These are phyloP conservation scores for Monosporascus sp. DNA, from an alignment of 2,329 filamentous ascomycete species.

Conservation along the genomic window DNA sequence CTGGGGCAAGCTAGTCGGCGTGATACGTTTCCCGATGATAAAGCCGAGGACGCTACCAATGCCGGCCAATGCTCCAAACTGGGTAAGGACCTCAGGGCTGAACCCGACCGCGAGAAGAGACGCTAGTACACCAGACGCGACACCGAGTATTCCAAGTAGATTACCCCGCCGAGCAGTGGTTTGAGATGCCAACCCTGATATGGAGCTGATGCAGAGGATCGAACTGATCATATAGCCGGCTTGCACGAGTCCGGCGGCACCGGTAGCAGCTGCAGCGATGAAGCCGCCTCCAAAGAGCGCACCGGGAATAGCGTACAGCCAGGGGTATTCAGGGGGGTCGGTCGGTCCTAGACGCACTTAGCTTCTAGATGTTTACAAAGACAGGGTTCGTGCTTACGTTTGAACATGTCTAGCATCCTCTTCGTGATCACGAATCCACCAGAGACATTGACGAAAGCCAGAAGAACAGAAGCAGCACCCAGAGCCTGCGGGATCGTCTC, in stretches of 20 bases:
- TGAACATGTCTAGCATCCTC: slow-evolving; percentile 91
- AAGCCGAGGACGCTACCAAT: slow-evolving; percentile 64
- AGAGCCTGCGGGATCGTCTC: slow-evolving; percentile 74
- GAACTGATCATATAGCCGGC: slow-evolving; percentile 84
- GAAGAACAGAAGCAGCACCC: slow-evolving; percentile 72
- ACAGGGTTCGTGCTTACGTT: slow-evolving; percentile 43
- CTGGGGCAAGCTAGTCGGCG: slow-evolving; percentile 81
- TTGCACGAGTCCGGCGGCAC: slow-evolving; percentile 78
- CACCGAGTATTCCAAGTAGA: slow-evolving; percentile 79
- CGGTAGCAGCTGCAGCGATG: slow-evolving; percentile 72
- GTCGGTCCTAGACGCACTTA: slow-evolving; percentile 54
- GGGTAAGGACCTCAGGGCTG: slow-evolving; percentile 69
- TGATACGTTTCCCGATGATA: slow-evolving; percentile 79
- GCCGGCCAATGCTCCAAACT: slow-evolving; percentile 73
- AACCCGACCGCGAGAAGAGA: slow-evolving; percentile 80
- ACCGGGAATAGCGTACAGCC: slow-evolving; percentile 77
- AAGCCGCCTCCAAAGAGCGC: slow-evolving; percentile 76
- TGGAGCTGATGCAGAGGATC: slow-evolving; percentile 76
- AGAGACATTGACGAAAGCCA: slow-evolving; percentile 84
- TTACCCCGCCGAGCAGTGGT: slow-evolving; percentile 80
- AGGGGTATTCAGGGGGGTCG: slow-evolving; percentile 83
- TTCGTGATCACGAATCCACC: slow-evolving; percentile 91
- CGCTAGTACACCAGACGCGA: slow-evolving; percentile 75
- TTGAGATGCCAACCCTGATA: slow-evolving; percentile 78
- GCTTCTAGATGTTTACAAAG: slow-evolving; percentile 15